Conservation (phyloP, 2,329 filamentous ascomycete species). For the Penicillium psychrosexuale region DNA sequence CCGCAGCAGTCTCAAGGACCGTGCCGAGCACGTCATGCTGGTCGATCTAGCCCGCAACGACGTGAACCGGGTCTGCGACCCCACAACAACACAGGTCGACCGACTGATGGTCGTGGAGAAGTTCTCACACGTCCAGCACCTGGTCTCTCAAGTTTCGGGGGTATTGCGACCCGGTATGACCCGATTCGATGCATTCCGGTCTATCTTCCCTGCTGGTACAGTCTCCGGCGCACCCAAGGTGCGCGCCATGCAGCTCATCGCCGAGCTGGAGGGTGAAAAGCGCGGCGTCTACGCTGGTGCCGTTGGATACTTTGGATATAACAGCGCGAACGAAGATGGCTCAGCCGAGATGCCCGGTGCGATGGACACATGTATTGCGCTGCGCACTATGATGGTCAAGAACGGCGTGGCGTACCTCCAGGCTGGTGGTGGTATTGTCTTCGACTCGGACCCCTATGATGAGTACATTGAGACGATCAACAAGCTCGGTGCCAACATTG, state of each 20-base stretch:
- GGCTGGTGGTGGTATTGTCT: slow-evolving; percentile 81
- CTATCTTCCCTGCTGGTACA: slow-evolving; percentile 95
- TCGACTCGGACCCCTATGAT: slow-evolving; percentile 84
- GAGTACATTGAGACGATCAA: slow-evolving; percentile 98
- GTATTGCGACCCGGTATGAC: slow-evolving; percentile 79
- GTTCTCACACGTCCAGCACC: slow-evolving; percentile 96
- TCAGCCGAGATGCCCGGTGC: slow-evolving; percentile 66
- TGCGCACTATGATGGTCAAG: slow-evolving; percentile 93
- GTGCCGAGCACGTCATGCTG: slow-evolving; percentile 94
- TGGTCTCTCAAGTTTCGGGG: slow-evolving; percentile 93
- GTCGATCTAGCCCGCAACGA: slow-evolving; percentile 96
- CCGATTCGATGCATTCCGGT: slow-evolving; percentile 90
- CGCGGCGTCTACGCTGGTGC: slow-evolving; percentile 92
- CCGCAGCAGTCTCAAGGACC: slow-evolving; percentile 79
- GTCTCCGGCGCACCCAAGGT: slow-evolving; percentile 96
- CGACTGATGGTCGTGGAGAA: slow-evolving; percentile 89
- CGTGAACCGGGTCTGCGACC: slow-evolving; percentile 92
- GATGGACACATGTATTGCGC: slow-evolving; percentile 82
- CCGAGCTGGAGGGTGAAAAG: slow-evolving; percentile 90
- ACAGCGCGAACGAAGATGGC: slow-evolving; percentile 64
- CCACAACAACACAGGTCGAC: slow-evolving; percentile 83
- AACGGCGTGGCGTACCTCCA: slow-evolving; percentile 90
- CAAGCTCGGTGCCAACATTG: slow-evolving; percentile 87
- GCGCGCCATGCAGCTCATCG: slow-evolving; percentile 93
- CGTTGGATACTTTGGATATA: slow-evolving; percentile 94